phyloP scores from a whole-genome alignment of 176 grass and related monocot genomes.

The sorghum (Sorghum bicolor) region DNA sequence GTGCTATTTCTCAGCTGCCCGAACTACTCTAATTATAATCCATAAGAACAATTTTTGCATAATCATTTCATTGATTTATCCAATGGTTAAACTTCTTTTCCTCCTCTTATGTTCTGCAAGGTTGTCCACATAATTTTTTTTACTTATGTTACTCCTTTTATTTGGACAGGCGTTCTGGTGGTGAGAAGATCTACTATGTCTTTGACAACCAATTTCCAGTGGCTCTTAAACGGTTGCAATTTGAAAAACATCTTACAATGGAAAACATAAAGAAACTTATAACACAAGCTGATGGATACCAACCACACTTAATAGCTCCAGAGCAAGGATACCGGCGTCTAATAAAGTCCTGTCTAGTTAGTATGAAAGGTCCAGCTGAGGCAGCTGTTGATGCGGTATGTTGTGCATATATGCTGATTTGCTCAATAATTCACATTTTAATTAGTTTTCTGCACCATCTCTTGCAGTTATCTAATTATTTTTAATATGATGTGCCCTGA shows the following conservation, averaged over 20 bases:
- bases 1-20: background rate
- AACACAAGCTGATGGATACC: too few species aligned
- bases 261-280: too few species aligned
- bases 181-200: too few species aligned
- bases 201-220: too few species aligned
- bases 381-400: too few species aligned
- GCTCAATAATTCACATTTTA: background rate
- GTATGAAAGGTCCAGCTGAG: too few species aligned
- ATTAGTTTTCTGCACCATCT: background rate
- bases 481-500: background rate
- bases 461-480: background rate
- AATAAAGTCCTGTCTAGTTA: too few species aligned
- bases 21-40: too few species aligned
- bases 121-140: background rate
- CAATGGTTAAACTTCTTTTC: background rate
- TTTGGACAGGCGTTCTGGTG: conserved; percentile 17
- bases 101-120: background rate
- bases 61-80: background rate
- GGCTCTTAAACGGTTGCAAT: too few species aligned
- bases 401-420: background rate
- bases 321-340: too few species aligned
- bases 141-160: background rate
- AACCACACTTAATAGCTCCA: too few species aligned
- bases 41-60: background rate
- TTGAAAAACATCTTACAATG: too few species aligned